Evolutionary conservation across 2,329 filamentous ascomycete genomes (phyloP).

Genomic region (Neofusicoccum umdonicola): DNA sequence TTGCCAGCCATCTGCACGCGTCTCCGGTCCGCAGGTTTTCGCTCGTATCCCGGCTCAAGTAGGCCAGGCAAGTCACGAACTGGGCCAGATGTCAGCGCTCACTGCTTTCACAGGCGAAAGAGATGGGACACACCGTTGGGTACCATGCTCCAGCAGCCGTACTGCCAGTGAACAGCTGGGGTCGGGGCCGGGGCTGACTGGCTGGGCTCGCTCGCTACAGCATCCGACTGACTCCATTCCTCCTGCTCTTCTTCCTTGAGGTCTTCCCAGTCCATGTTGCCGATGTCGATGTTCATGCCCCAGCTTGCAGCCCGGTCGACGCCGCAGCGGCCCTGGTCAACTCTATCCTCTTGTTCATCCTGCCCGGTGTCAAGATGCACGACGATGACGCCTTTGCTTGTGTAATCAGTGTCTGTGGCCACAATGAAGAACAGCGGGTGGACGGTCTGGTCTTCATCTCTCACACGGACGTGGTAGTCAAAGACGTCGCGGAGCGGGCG

Average conservation of each 20-base stretch:
- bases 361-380: neutral
- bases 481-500: neutral
- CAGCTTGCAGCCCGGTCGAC: neutral
- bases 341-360: neutral
- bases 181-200: neutral
- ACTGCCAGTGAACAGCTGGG: neutral
- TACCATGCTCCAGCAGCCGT: neutral
- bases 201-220: too few species aligned
- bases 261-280: neutral
- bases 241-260: neutral
- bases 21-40: neutral
- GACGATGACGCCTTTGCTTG: neutral
- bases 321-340: neutral
- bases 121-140: neutral
- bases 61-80: neutral
- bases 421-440: conserved; percentile 2
- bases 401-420: neutral
- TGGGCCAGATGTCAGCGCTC: neutral
- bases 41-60: neutral
- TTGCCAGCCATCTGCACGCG: neutral
- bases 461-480: neutral
- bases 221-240: too few species aligned
- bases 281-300: neutral
- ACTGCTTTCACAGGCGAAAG: too few species aligned
- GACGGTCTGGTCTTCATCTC: neutral